Evolutionary conservation across 2,329 filamentous ascomycete genomes (phyloP).

Genomic region (Chaetomiaceae sp.): DNA sequence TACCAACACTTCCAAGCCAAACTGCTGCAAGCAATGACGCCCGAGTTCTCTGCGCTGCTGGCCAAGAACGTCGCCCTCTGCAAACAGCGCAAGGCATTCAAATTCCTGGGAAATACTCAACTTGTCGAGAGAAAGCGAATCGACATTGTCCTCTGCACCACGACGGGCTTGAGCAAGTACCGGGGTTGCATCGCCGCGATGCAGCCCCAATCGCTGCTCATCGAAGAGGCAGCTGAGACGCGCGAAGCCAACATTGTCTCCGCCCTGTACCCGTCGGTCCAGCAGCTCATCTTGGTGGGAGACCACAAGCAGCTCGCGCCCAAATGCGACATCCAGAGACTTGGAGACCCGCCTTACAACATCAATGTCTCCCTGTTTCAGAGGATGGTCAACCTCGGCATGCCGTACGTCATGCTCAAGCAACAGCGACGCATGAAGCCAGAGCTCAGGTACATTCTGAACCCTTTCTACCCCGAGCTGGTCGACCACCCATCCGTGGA

Average conservation of each 20-base stretch:
- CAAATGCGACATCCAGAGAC: conserved; percentile 55
- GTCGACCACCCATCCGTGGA: conserved; percentile 39
- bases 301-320: conserved; percentile 76
- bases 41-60: conserved; percentile 44
- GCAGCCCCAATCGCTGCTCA: conserved; percentile 60
- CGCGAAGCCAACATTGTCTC: conserved; percentile 55
- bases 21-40: conserved; percentile 42
- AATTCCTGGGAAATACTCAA: conserved; percentile 51
- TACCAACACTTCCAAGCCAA: conserved; percentile 59
- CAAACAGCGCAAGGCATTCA: conserved; percentile 48
- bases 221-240: conserved; percentile 77
- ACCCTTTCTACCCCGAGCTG: conserved; percentile 42
- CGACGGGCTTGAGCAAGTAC: conserved; percentile 77
- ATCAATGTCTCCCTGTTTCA: conserved; percentile 76
- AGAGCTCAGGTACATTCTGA: conserved; percentile 38
- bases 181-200: conserved; percentile 61
- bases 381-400: conserved; percentile 59
- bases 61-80: conserved; percentile 44
- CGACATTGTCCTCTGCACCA: conserved; percentile 61
- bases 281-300: conserved; percentile 57
- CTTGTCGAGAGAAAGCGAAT: conserved; percentile 34
- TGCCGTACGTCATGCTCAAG: conserved; percentile 59
- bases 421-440: conserved; percentile 59
- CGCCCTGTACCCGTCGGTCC: conserved; percentile 44
- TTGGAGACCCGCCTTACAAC: conserved; percentile 55